A percentile compares a stretch with the other conserved stretches of the same genome.
These are phyloP conservation scores for Orbilia javanica DNA, from an alignment of 2,329 filamentous ascomycete genomes.

Conservation along the genomic window DNA sequence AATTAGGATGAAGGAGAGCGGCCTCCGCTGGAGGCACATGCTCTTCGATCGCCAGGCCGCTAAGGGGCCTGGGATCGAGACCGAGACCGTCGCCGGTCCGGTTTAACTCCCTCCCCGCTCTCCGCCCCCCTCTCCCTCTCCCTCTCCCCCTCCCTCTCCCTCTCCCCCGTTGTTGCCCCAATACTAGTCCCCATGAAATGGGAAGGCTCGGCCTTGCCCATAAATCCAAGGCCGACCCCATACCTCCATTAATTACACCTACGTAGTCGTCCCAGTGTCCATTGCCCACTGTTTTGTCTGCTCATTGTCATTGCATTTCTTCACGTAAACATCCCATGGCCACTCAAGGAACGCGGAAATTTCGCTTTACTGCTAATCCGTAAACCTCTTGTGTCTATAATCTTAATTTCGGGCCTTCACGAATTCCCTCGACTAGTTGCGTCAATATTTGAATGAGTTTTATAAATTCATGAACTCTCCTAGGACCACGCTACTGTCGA, in stretches of 20 bases:
- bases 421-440: background rate
- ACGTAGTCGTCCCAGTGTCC: no score
- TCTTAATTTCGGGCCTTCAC: background rate
- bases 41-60: constrained; percentile 21
- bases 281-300: no score
- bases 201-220: background rate
- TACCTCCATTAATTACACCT: no score
- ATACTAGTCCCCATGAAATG: background rate
- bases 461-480: background rate
- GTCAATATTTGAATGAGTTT: background rate
- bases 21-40: constrained; percentile 27
- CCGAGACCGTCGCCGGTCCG: background rate
- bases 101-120: background rate
- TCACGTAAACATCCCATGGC: no score
- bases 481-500: constrained; percentile 2
- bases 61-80: background rate
- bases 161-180: background rate
- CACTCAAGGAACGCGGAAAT: no score
- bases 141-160: no score
- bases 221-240: no score
- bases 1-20: constrained; percentile 33
- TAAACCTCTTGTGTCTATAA: no score
- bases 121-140: no score
- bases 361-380: no score
- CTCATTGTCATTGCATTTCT: no score